Evolutionary conservation across 768 basidiomycete species (phyloP), one percentile per base, ranked within the genome.

Genomic region (Suillus plorans): DNA sequence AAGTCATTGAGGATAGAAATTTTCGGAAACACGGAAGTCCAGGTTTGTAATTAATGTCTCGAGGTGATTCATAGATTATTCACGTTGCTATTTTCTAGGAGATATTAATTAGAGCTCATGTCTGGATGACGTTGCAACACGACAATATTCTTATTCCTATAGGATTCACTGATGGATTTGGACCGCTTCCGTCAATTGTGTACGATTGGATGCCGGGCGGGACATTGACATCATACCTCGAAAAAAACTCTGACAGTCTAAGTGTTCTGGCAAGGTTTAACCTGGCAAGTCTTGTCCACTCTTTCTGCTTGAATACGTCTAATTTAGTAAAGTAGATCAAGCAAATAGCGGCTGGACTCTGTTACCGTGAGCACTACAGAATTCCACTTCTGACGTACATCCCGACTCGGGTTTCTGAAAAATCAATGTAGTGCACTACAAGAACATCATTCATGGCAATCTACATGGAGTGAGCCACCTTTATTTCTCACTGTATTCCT

Each of bases 401-500:
- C 16, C 41, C 10, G 13, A 61, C 44, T 47, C 59, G 10, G 2
- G 18, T 28, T 20, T 34, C 9, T 25, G 31, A 61, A 16, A 49
- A 22, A 52, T 28, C 16, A 39, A 39, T 2, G 20, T 25, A 74
- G 75, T 74, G 8, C 74, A 77, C n/a, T 41, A 31, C 36, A 28
- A 66, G 10, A 53, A 13, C 6, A 56, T 80, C 16, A 58, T 77
- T 2, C 79, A 80, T 60, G 78, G 77, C 10, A 78, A 81, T 63
- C 69, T 80, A 13, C 75, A 80, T 58, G 79, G 76, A 1, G 77
- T 79, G 64, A 16, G 74, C 28, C 28, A 18, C 13, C 12, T 36
- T 22, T 6, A 47, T 42, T 7, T 2, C 18, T 44, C 45, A 20
- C 6, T 41, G 8, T 2, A 20, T 28, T 31, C 7, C 2, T 14